Conservation (phyloP, 2,329 filamentous ascomycete genomes). For the Fusarium pseudoanthophilum region DNA sequence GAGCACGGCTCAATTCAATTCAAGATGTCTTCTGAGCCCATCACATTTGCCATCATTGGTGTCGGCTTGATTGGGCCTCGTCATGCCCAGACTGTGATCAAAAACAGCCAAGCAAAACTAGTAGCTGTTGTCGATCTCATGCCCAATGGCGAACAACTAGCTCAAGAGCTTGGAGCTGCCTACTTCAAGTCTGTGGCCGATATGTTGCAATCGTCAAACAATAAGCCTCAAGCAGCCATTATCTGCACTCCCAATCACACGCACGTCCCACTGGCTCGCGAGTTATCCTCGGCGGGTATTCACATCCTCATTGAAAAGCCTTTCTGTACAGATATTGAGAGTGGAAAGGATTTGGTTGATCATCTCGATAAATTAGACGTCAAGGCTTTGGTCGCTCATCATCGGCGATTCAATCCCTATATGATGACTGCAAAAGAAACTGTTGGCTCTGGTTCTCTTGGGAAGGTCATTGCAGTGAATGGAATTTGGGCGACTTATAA, state of each 20-base stretch:
- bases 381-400: conserved; percentile 67
- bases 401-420: conserved; percentile 69
- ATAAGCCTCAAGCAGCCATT: conserved; percentile 63
- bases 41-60: conserved; percentile 45
- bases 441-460: conserved; percentile 55
- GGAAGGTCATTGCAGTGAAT: conserved; percentile 61
- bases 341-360: conserved; percentile 48
- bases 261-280: conserved; percentile 62
- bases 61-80: conserved; percentile 47
- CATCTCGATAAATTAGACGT: conserved; percentile 45
- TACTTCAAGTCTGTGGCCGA: conserved; percentile 50
- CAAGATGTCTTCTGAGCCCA: conserved; percentile 16
- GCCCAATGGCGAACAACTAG: conserved; percentile 33
- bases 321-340: conserved; percentile 55
- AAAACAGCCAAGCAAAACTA: conserved; percentile 37
- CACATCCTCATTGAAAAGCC: conserved; percentile 69
- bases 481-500: conserved; percentile 66
- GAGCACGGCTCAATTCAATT: no score
- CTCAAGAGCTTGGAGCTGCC: conserved; percentile 35
- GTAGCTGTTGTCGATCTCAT: conserved; percentile 47
- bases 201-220: conserved; percentile 53
- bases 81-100: conserved; percentile 45
- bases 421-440: conserved; percentile 60
- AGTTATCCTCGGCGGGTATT: conserved; percentile 59
- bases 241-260: conserved; percentile 70